Evolutionary conservation across 352 stramenopile genomes (phyloP), one percentile per base, ranked within the genome.

Genomic region (Phytopythium helicoides): DNA sequence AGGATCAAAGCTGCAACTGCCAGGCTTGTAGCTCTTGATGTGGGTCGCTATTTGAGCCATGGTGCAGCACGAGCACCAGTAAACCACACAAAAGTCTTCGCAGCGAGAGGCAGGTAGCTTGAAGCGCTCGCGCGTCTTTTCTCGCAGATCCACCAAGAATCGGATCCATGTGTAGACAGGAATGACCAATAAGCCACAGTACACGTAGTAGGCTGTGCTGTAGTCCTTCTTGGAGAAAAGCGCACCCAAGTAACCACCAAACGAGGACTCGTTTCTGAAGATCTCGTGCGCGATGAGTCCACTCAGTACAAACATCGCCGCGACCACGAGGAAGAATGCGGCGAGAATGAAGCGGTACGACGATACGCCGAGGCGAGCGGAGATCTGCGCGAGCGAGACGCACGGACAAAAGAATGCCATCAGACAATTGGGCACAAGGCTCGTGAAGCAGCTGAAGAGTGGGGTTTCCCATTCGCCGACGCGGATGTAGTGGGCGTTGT

Each of bases 311-410:
- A 63, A 52, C 34, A 64, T 42, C n/a, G 73, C 7, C 28, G 39
- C 39, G 36, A 40, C 45, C 23, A 73, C 44, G 23, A 68, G 44
- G 16, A 72, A 45, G 36, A 69, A 47, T 11, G 65, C 35, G 34
- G 64, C 41, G 35, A 73, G 47, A 21, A 56, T 45, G 28, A 64
- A n/a, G 47, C 40, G 34, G 57, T 68, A 82, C 6, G 60, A 64
- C 9, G 56, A 66, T 25, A 73, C 51, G 6, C 61, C 64, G 14
- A 86, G 33, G 9, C 75, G 68, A 7, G 62, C 63, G 0, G 64
- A 72, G 42, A 86, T 68, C 37, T 86, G 75, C 0, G 71, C 71
- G 42, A 83, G n/a, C 8, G 71, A 62, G 37, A 83, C 70, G 44
- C 71, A 86, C 0, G 71, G 68, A 31, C 62, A 76, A 10, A 68